These are phyloP conservation scores for Draba incana DNA, from an alignment of 345 rosid species.

Conservation along the genomic window DNA sequence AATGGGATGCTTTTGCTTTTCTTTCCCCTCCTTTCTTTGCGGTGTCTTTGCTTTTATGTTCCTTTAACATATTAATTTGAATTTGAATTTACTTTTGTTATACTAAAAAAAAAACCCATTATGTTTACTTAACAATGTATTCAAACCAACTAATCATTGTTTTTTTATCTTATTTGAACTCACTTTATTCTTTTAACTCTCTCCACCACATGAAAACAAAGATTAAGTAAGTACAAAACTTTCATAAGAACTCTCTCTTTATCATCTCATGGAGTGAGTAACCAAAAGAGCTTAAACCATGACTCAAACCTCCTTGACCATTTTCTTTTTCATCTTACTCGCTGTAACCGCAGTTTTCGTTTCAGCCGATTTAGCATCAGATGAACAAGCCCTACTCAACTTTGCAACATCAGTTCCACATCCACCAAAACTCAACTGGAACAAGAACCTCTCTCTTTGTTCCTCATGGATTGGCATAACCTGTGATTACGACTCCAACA, in stretches of 20 bases:
- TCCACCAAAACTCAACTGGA: slow-evolving; percentile 61
- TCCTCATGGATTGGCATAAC: slow-evolving; percentile 65
- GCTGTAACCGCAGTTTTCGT: slow-evolving; percentile 13
- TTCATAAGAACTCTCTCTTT: neutral
- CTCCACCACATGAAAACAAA: slow-evolving; percentile 23
- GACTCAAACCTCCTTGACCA: slow-evolving; percentile 11
- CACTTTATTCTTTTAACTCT: slow-evolving; percentile 28
- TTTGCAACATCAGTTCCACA: slow-evolving; percentile 57
- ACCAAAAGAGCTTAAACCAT: slow-evolving; percentile 29
- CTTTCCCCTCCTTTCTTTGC: slow-evolving; percentile 35
- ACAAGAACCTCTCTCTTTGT: slow-evolving; percentile 46
- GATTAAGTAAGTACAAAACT: slow-evolving; percentile 8
- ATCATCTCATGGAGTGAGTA: slow-evolving; percentile 33
- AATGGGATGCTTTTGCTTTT: slow-evolving; percentile 43
- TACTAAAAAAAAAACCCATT: slow-evolving; percentile 19
- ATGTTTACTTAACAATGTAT: slow-evolving; percentile 44
- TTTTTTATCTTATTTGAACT: slow-evolving; percentile 25
- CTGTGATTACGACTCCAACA: slow-evolving; percentile 43
- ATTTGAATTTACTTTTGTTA: slow-evolving; percentile 29
- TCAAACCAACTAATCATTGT: slow-evolving; percentile 42
- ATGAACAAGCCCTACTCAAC: slow-evolving; percentile 57
- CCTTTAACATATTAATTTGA: slow-evolving; percentile 29
- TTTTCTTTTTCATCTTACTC: slow-evolving; percentile 35
- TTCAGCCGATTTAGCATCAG: slow-evolving; percentile 53
- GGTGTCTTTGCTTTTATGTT: slow-evolving; percentile 37